A percentile compares a stretch with the other conserved stretches of the same genome.
phyloP scores from a whole-genome alignment of 306 rosid genomes.

The Crotalaria pallida region DNA sequence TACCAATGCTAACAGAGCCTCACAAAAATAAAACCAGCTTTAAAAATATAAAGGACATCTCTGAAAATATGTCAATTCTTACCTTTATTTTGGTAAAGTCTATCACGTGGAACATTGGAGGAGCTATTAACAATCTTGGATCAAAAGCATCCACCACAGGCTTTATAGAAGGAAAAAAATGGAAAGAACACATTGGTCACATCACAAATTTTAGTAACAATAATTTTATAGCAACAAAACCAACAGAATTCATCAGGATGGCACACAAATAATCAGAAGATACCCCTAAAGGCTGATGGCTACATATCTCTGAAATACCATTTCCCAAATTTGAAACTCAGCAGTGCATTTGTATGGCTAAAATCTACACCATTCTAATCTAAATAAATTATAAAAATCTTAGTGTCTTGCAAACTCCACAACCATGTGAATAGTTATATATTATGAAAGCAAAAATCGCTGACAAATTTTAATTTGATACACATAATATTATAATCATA shows the following conservation, averaged over 20 bases:
- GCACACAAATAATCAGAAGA: constrained; percentile 14
- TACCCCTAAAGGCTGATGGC: not conserved
- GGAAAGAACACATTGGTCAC: not conserved
- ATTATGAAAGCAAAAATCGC: not conserved
- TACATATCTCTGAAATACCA: not conserved
- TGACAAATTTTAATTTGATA: not conserved
- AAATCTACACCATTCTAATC: not conserved
- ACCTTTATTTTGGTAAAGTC: constrained; percentile 82
- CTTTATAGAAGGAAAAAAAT: constrained; percentile 36
- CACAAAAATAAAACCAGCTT: not conserved
- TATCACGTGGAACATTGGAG: constrained; percentile 69
- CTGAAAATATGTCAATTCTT: not conserved
- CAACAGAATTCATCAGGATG: not conserved
- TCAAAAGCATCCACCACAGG: constrained; percentile 99
- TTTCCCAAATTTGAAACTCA: not conserved
- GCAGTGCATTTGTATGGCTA: not conserved
- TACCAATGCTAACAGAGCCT: not conserved
- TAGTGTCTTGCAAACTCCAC: not conserved
- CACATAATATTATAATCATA: no score
- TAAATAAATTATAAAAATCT: not conserved
- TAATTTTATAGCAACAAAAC: constrained; percentile 12
- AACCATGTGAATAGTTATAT: not conserved
- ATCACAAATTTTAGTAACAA: not conserved
- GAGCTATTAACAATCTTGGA: constrained; percentile 85
- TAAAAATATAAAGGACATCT: not conserved